Percentiles rank a stretch among this genome's conserved stretches.
Conservation (phyloP, 805 yeast species). For the Hanseniaspora clermontiae region DNA sequence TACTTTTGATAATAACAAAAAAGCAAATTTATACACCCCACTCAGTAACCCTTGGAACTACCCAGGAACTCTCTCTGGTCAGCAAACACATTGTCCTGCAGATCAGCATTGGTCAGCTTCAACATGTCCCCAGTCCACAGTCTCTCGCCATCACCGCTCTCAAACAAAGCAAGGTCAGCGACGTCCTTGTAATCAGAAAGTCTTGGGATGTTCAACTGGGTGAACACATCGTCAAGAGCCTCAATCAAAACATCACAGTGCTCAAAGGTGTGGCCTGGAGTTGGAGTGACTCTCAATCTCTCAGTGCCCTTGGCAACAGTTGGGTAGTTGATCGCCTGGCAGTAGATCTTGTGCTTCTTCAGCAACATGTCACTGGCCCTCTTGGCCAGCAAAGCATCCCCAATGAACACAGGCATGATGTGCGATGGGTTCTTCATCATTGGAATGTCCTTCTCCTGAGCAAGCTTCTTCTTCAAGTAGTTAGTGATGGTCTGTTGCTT, state of each 20-base stretch:
- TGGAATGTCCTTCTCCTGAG: conserved; percentile 60
- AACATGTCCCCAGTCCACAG: conserved; percentile 84
- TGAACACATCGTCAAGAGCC: conserved; percentile 73
- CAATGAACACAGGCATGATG: conserved; percentile 88
- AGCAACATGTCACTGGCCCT: conserved; percentile 79
- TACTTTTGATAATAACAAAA: not conserved
- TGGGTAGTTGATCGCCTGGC: conserved; percentile 97
- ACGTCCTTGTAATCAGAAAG: conserved; percentile 58
- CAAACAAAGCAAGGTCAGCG: conserved; percentile 15
- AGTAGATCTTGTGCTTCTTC: conserved; percentile 75
- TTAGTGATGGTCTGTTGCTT: conserved; percentile 75
- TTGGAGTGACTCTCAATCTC: conserved; percentile 94
- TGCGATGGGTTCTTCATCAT: conserved; percentile 96
- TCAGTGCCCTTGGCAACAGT: conserved; percentile 94
- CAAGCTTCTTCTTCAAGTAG: conserved; percentile 66
- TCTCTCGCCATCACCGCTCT: conserved; percentile 37
- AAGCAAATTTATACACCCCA: too few relatives aligned
- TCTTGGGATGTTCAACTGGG: conserved; percentile 59
- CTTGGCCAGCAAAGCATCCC: conserved; percentile 88
- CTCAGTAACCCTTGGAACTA: conserved; percentile 57
- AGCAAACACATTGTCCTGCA: conserved; percentile 53
- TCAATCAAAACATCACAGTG: conserved; percentile 62
- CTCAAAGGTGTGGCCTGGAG: conserved; percentile 84
- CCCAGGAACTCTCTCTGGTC: conserved; percentile 53
- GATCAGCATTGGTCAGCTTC: conserved; percentile 44